Base-by-base conservation (phyloP, 345 rosid species). In the Alliaria petiolata region DNA sequence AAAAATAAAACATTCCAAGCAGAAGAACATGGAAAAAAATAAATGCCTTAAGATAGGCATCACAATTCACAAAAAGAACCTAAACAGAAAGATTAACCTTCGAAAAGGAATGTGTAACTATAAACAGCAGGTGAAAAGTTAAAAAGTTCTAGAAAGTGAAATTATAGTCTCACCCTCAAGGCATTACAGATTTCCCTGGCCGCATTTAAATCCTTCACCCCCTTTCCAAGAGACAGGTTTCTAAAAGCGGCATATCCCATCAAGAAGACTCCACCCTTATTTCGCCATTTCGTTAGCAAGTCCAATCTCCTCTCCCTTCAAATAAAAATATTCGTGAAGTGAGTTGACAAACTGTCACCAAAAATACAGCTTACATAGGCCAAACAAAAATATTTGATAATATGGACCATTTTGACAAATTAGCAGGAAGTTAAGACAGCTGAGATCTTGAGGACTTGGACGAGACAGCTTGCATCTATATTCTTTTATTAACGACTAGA, bases 161-260 rank as follows among this genome's bases (percentile, higher is more conserved):
- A 4, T 49, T 33, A 10, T 50, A 38, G 53, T 14, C 74, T 72
- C 65, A 95, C 99, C 98, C 90, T 96, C 86, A 95, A 82, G 52
- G 97, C 96, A 73, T 8, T 67, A 75, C 85, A 68, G 65, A 95
- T 78, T 53, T 87, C 98, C 84, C 82, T 85, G 58, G 95, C 96
- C 79, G 76, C 67, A 31, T 76, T 78, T 39, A 79, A 76, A 73
- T 92, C 97, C 85, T 90, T 95, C 74, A 84, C 88, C 70, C 89
- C 79, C 79, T 82, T 95, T 74, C 98, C 99, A 81, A 90, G 70
- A 63, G 93, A 88, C 74, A 95, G 83, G 83, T 95, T 92, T 46
- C 98, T 85, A 53, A 95, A 95, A 72, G 97, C 87, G 65, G 91
- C 25, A 72, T 95, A 95, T 77, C 99, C 92, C 71, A 95, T 90